Evolutionary conservation across 202 grass and related monocot genomes (phyloP).

Genomic region (Zizania palustris): DNA sequence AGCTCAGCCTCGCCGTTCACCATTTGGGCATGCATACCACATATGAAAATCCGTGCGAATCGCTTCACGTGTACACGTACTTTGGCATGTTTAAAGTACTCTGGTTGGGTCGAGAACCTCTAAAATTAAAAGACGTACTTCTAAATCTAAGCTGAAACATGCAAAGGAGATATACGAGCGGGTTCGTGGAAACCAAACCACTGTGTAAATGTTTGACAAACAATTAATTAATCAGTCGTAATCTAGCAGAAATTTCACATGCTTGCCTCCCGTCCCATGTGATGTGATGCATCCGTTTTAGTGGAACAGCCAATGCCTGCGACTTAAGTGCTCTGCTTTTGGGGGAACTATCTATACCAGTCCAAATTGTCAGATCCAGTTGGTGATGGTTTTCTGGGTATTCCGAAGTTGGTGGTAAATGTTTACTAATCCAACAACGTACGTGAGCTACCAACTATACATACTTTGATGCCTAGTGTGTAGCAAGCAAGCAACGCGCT

Average conservation of each 20-base stretch:
- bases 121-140: too few relatives aligned
- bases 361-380: background rate
- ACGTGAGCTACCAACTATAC: background rate
- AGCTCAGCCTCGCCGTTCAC: background rate
- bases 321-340: background rate
- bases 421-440: background rate
- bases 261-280: background rate
- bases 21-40: background rate
- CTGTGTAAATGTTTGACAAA: too few relatives aligned
- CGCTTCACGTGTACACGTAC: too few relatives aligned
- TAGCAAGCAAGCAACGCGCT: background rate
- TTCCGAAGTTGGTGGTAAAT: background rate
- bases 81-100: too few relatives aligned
- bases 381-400: slow-evolving; percentile 4
- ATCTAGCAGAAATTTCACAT: background rate
- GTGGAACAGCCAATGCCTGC: background rate
- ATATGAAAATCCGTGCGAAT: background rate
- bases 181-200: too few relatives aligned
- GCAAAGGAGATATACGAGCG: too few relatives aligned
- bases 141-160: too few relatives aligned
- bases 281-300: background rate
- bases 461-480: background rate
- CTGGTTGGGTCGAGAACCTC: too few relatives aligned
- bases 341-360: background rate
- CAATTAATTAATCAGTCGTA: too few relatives aligned